Evolutionary conservation across 2,329 filamentous ascomycete genomes (phyloP), one percentile per base, ranked within the genome.

Genomic region (Talaromyces sp.): DNA sequence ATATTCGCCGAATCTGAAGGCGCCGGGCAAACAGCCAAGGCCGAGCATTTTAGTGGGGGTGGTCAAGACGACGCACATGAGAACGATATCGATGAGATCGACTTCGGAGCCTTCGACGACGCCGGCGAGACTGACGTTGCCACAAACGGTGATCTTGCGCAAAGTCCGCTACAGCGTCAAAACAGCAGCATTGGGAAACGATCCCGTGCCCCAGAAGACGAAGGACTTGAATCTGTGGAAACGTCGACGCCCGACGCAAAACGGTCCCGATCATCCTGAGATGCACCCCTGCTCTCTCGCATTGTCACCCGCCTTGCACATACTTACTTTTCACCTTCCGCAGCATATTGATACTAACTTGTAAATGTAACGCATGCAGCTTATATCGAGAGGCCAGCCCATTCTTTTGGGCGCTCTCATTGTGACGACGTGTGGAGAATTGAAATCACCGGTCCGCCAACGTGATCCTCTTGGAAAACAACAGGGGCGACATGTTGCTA

Each of bases 251-350:
- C 66, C 75, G 82, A 82, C 69, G 69, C 75, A 72, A 85, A 83
- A 74, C 82, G 82, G 67, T 79, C 77, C 69, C 81, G 82, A 60
- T 77, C 77, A 66, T 77, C 74, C 72, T 72, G 64, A 71, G 64
- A 54, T 51, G n/a, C 21, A 21, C 6, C 48, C 35, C 61, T 41
- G 27, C 38, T 43, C 41, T 58, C 51, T 63, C 56, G 35, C 32
- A 21, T 52, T 27, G 8, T 29, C 26, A 14, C 17, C 48, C 48
- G 26, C 14, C 48, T n/a, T 52, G 5, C 7, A 29, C 8, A 11
- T 29, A 52, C 48, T 52, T 29, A 52, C 48, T 29, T 29, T 29
- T 46, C 48, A 27, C 14, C 26, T 52, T 11, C 27, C 17, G 26
- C 48, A 52, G 48, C 24, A 52, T n/a, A 26, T 52, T 52, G 48